Evolutionary conservation across 176 grass and related monocot genomes (phyloP), one percentile per base, ranked within the genome.

Genomic region (Echinochloa phyllopogon): DNA sequence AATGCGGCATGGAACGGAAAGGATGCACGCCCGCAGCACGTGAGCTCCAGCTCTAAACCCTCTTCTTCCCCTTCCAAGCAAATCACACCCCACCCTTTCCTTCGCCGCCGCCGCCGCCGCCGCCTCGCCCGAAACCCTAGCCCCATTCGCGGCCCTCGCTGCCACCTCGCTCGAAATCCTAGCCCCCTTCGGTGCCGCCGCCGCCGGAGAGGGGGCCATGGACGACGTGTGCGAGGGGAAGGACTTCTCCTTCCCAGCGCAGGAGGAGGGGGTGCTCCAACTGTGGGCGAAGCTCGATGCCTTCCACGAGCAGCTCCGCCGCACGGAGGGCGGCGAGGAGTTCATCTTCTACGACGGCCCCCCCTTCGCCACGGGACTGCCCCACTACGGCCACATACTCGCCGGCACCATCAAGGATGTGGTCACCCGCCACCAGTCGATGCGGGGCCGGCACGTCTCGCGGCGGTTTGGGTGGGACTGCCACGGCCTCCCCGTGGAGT

Each of bases 381-480:
- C 96, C 6, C 96, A 99, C 72, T 99, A 99, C 45, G 96, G 93
- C 44, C 96, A 99, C 87, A 92, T 99, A 64, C 93, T 99, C 5
- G 91, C 96, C n/a, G 96, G 96, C 48, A 99, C 93, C 37, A 99
- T 99, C 91, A 99, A 99, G 91, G 96, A 99, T 74, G 94, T 99
- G 69, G 96, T 99, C 83, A 99, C 96, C 41, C 91, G 96, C 49
- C 89, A 94, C 86, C 96, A 96, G 88, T 94, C 96, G 49, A 95
- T 96, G 93, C 85, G 82, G 18, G 96, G 96, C 43, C 84, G 84
- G 53, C 96, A 99, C 66, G 96, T 99, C 69, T 80, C 94, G 3
- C 93, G 96, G 3, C 93, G 96, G 6, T 99, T 99, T 65, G 96
- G 96, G 0, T 99, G 96, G 96, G 96, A 99, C 42, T 99, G 96